Evolutionary conservation across 169 alveolate genomes (phyloP), one percentile per base, ranked within the genome.

Genomic region (Fabrea salina): DNA sequence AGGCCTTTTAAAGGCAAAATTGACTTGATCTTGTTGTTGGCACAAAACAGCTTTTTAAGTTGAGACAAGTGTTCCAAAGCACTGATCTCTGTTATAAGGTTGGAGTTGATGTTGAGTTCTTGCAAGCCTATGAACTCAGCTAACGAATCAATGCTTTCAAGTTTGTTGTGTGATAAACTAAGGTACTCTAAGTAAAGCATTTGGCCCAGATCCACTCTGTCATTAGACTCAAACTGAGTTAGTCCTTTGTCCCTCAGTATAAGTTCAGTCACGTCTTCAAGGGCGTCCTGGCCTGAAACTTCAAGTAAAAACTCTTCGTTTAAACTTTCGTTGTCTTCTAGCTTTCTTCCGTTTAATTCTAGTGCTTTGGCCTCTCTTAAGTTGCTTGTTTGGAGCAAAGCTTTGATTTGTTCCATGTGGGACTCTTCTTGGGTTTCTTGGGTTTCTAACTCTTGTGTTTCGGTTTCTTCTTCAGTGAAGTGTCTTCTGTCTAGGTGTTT

Each of bases 31-130:
- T 43, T 57, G 78, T 68, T 68, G 32, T 68, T 68, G 8, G 78
- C 11, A n/a, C n/a, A 19, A 22, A 40, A 68, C 13, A 68, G 78
- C 30, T 32, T 16, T 19, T 25, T n/a, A 43, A 68, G 78, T 43
- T 68, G 57, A 43, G 61, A 37, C 7, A 68, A 43, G 2, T 5
- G 1, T 37, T 68, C 78, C 7, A 68, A 22, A 19, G 78, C 44
- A 11, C 41, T 16, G 19, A 68, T 13, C 19, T 47, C 61, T 1
- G 37, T 43, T 8, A 68, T 68, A 11, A 19, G 25, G 66, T 68
- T 68, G 78, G 40, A 43, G 37, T 68, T 68, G 2, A 68, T 19
- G 44, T 68, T 68, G 27, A 68, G 13, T 22, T 68, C 57, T 68
- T 68, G 25, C n/a, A 68, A 43, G 7, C 39, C 41, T 13, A 43